These are phyloP conservation scores for Collybia mongolica DNA, from an alignment of 768 basidiomycete species.

Conservation along the genomic window DNA sequence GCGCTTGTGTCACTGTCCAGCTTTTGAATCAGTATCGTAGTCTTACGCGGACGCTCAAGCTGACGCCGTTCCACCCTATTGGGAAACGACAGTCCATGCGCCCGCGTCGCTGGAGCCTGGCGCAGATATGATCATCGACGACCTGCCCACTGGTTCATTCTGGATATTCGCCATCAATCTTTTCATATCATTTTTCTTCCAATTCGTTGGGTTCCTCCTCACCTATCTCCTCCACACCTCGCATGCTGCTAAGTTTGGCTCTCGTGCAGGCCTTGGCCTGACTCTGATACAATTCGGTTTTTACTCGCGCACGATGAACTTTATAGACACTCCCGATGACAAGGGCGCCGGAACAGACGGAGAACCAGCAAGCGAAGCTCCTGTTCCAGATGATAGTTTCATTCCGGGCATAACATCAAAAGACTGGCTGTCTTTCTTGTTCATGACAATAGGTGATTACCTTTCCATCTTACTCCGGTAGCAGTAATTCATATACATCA, in stretches of 20 bases:
- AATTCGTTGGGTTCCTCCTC: constrained; percentile 90
- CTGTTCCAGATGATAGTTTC: constrained; percentile 35
- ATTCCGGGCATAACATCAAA: constrained; percentile 48
- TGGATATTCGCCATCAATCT: constrained; percentile 74
- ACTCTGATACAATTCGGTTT: constrained; percentile 94
- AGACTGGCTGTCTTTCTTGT: constrained; percentile 89
- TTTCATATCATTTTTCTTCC: constrained; percentile 93
- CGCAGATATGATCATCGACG: constrained; percentile 80
- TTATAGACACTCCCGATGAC: constrained; percentile 20
- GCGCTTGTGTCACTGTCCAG: not conserved
- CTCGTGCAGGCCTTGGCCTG: constrained; percentile 91
- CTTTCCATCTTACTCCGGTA: not conserved
- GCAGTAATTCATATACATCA: constrained; percentile 21
- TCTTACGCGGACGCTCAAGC: constrained; percentile 85
- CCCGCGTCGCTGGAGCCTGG: constrained; percentile 50
- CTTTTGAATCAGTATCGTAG: constrained; percentile 31
- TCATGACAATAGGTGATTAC: constrained; percentile 80
- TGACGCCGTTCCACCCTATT: constrained; percentile 92
- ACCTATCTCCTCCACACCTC: constrained; percentile 91
- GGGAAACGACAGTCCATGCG: constrained; percentile 93
- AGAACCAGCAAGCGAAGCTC: constrained; percentile 25
- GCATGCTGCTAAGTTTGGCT: constrained; percentile 92
- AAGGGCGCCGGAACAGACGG: not conserved
- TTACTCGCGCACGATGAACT: constrained; percentile 48
- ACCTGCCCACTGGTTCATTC: constrained; percentile 81